These are phyloP conservation scores for Prunus mume DNA, from an alignment of 306 rosid genomes.

Conservation along the genomic window DNA sequence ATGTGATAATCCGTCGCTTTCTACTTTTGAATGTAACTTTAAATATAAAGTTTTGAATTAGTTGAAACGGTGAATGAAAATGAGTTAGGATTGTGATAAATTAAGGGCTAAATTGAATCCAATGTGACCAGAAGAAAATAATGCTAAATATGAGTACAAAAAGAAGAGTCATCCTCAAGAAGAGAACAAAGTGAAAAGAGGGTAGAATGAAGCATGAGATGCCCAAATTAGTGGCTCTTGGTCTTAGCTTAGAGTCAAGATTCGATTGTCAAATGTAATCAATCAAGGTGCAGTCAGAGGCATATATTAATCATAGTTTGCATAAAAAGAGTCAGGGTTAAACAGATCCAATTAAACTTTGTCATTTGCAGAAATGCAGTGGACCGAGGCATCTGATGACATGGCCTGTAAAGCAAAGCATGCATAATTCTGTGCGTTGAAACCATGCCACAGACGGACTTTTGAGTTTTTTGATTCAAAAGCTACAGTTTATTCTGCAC, in stretches of 20 bases:
- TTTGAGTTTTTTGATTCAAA: too few species aligned
- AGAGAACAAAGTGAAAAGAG: constrained; percentile 28
- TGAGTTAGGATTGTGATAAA: too few species aligned
- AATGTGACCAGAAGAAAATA: background rate
- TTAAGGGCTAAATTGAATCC: background rate
- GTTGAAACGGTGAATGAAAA: background rate
- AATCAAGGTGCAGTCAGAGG: constrained; percentile 3
- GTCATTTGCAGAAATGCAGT: constrained; percentile 31
- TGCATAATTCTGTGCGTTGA: background rate
- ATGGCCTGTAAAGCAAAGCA: constrained; percentile 16
- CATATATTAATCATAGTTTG: background rate
- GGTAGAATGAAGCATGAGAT: constrained; percentile 35
- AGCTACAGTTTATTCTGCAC: too few species aligned
- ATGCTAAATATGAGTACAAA: constrained; percentile 9
- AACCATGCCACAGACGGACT: background rate
- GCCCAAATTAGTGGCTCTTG: constrained; percentile 43
- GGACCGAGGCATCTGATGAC: constrained; percentile 44
- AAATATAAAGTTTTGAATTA: background rate
- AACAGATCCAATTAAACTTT: constrained; percentile 20
- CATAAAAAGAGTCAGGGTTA: constrained; percentile 6
- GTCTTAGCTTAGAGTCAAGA: constrained; percentile 31
- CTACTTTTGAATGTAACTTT: too few species aligned
- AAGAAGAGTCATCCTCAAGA: constrained; percentile 20
- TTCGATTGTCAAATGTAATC: constrained; percentile 27
- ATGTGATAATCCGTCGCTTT: too few species aligned